Evolutionary conservation across 108 stramenopile genomes (phyloP), one percentile per base, ranked within the genome.

Genomic region (Cylindrotheca fusiformis): DNA sequence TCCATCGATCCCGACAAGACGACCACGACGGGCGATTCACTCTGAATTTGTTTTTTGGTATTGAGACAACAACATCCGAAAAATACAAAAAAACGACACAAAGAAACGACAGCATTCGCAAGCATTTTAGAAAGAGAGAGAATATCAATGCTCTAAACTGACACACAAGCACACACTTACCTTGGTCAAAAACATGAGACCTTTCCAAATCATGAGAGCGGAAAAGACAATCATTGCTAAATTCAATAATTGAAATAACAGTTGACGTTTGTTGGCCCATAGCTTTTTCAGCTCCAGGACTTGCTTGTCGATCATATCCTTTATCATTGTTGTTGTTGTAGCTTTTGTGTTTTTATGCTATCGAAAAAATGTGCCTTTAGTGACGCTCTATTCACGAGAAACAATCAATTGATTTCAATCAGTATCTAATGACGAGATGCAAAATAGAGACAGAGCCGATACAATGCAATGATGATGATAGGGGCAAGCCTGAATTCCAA

Each of bases 171-270:
- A n/a, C 20, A 51, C 14, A 49, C 84, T 55, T 31, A 87, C 85
- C 77, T 94, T 93, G 25, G 99, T 99, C 28, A 95, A 62, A 54
- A 98, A 94, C 97, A 99, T 99, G 57, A 98, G 80, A 29, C 87
- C 91, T 64, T 98, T 98, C 99, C 99, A 99, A 52, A 99, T 99
- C 98, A 99, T 99, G 36, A 99, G 79, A 14, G 99, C 99, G 22
- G 89, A 90, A 65, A 99, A 96, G 41, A 98, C 97, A 74, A 99
- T 98, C 99, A 99, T 99, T 59, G 97, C 97, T 60, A 99, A 80
- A 71, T 99, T 98, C 36, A 99, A 80, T 8, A 87, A 65, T 70
- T 98, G 97, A 71, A 97, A 98, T 21, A 85, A 67, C 32, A 99
- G 77, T 78, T 91, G 91, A 14, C 97, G 90, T 74, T 98, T 98